These are phyloP conservation scores for Sequoia sempervirens DNA, from an alignment of 75 land plant species.

Conservation along the genomic window DNA sequence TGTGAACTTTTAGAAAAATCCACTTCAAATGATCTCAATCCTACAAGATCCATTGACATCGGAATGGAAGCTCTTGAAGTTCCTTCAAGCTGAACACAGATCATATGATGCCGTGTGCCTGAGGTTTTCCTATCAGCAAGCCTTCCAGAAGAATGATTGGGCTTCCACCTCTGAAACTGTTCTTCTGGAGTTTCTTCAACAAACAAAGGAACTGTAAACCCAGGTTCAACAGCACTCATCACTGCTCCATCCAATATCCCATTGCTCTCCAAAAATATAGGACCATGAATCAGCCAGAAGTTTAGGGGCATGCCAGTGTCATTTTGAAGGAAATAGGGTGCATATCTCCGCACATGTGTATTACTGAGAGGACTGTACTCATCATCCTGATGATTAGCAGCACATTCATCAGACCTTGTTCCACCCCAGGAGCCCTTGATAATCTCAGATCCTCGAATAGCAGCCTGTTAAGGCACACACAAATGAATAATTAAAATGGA, in stretches of 20 bases:
- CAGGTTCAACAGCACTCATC: conserved; percentile 55
- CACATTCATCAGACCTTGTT: background rate
- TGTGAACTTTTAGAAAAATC: conserved; percentile 46
- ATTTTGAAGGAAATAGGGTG: conserved; percentile 90
- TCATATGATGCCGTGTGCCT: conserved; percentile 59
- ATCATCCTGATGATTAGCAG: conserved; percentile 10
- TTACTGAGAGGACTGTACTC: conserved; percentile 10
- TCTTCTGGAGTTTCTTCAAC: conserved; percentile 63
- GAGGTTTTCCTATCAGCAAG: conserved; percentile 36
- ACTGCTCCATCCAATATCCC: conserved; percentile 20
- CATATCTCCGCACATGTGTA: conserved; percentile 48
- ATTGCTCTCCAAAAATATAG: conserved; percentile 19
- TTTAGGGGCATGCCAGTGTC: conserved; percentile 73
- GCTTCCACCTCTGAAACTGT: conserved; percentile 26
- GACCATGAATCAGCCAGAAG: conserved; percentile 46
- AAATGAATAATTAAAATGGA: background rate
- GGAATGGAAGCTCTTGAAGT: conserved; percentile 70
- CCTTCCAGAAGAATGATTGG: conserved; percentile 48
- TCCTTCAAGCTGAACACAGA: conserved; percentile 86
- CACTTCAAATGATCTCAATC: conserved; percentile 71
- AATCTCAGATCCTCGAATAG: conserved; percentile 55
- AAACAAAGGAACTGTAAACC: conserved; percentile 67
- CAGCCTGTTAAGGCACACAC: conserved; percentile 29
- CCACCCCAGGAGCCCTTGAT: conserved; percentile 42
- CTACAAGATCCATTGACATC: conserved; percentile 95